phyloP scores from a whole-genome alignment of 331 rosid genomes.

The Quercus phellos region DNA sequence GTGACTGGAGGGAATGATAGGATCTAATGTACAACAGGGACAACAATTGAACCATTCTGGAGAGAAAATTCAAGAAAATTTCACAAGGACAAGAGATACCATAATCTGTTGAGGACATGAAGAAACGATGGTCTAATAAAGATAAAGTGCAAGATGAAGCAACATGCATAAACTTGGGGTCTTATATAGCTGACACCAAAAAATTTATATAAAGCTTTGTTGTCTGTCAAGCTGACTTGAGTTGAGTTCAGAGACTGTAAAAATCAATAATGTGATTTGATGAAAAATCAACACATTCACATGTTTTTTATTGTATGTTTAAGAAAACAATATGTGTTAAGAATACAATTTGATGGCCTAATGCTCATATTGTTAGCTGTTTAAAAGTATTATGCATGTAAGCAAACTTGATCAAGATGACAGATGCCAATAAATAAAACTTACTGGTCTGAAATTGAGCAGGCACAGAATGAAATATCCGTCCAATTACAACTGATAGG shows the following conservation, averaged over 20 bases:
- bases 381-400: slow-evolving; percentile 2
- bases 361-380: neutral
- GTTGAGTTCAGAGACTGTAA: neutral
- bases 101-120: neutral
- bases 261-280: no score
- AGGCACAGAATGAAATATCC: slow-evolving; percentile 84
- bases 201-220: neutral
- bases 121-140: slow-evolving; percentile 3
- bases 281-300: neutral
- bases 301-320: slow-evolving; percentile 1
- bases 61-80: neutral
- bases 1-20: neutral
- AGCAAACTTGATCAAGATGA: slow-evolving; percentile 12
- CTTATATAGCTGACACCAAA: neutral
- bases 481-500: slow-evolving; percentile 84
- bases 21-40: neutral
- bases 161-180: neutral
- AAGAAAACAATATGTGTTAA: neutral
- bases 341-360: neutral
- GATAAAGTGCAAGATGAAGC: neutral
- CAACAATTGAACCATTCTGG: neutral
- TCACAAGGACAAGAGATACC: slow-evolving; percentile 2
- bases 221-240: neutral
- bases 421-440: slow-evolving; percentile 25
- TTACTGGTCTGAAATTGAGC: slow-evolving; percentile 98